Evolutionary conservation across 2,329 filamentous ascomycete species (phyloP).

Genomic region (Arthrobotrys sinensis): DNA sequence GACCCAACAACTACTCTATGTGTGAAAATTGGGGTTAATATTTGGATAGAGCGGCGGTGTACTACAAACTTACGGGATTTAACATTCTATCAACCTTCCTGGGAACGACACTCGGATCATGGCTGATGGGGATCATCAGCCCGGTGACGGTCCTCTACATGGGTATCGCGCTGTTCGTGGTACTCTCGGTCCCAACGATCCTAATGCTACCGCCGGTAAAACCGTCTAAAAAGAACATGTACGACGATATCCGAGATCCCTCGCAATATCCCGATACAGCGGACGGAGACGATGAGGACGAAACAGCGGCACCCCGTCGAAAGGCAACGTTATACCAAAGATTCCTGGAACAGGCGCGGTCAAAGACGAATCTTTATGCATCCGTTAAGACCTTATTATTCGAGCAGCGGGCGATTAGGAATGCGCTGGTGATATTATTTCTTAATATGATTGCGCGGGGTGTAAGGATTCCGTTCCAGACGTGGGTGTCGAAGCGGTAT

Average conservation of each 20-base stretch:
- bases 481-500: conserved; percentile 58
- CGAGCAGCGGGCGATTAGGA: conserved; percentile 42
- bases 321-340: conserved; percentile 46
- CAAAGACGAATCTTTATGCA: conserved; percentile 46
- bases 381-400: conserved; percentile 40
- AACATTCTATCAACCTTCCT: conserved; percentile 55
- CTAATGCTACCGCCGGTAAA: conserved; percentile 28
- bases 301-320: conserved; percentile 1
- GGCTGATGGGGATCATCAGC: conserved; percentile 45
- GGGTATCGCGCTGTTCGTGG: conserved; percentile 31
- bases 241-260: conserved; percentile 33
- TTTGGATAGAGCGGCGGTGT: conserved; percentile 37
- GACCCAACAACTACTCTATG: too few species aligned
- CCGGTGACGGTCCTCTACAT: conserved; percentile 49
- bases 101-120: conserved; percentile 45
- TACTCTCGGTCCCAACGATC: conserved; percentile 45
- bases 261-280: conserved; percentile 30
- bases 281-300: conserved; percentile 30
- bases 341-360: conserved; percentile 48
- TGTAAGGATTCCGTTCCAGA: conserved; percentile 54
- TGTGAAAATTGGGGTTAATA: background rate
- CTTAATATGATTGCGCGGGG: conserved; percentile 45
- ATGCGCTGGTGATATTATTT: conserved; percentile 46
- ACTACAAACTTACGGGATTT: conserved; percentile 54
- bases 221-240: conserved; percentile 32